phyloP scores from a whole-genome alignment of 192 early-diverging fungal species.

The Lobosporangium transversale region DNA sequence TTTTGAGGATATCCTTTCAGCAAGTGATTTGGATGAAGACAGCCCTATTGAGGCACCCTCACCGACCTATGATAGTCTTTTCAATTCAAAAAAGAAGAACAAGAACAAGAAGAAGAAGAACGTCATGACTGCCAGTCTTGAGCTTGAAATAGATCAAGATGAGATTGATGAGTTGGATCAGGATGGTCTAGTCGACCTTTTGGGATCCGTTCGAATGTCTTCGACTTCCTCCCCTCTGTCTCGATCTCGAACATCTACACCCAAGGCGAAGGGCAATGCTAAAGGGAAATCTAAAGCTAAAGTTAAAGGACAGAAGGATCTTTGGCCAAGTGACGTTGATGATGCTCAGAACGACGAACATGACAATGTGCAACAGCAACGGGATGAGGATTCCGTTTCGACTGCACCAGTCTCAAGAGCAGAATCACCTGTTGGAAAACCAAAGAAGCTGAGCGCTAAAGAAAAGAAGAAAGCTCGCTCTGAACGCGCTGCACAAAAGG shows the following conservation, averaged over 20 bases:
- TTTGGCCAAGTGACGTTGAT: slow-evolving; percentile 37
- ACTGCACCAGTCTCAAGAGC: slow-evolving; percentile 53
- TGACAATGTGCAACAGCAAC: slow-evolving; percentile 10
- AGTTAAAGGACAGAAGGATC: slow-evolving; percentile 6
- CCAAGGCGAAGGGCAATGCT: slow-evolving; percentile 11
- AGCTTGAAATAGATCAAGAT: slow-evolving; percentile 24
- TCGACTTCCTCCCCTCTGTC: slow-evolving; percentile 35
- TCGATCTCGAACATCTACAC: slow-evolving; percentile 34
- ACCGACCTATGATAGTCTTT: slow-evolving; percentile 20
- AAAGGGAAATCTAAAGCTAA: too few relatives aligned
- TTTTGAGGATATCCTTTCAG: neutral
- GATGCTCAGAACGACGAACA: too few relatives aligned
- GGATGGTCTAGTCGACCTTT: slow-evolving; percentile 35
- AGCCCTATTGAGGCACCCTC: slow-evolving; percentile 16
- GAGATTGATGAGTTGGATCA: slow-evolving; percentile 40
- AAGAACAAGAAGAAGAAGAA: slow-evolving; percentile 66
- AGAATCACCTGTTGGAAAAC: slow-evolving; percentile 47
- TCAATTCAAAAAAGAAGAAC: slow-evolving; percentile 58
- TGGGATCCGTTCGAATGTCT: slow-evolving; percentile 36
- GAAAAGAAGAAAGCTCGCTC: slow-evolving; percentile 47
- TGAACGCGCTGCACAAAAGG: slow-evolving; percentile 47
- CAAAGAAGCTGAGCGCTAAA: slow-evolving; percentile 52
- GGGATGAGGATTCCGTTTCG: slow-evolving; percentile 57
- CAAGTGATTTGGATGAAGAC: slow-evolving; percentile 59
- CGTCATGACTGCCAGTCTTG: slow-evolving; percentile 34